Evolutionary conservation across 2,329 filamentous ascomycete genomes (phyloP).

Genomic region (Biscogniauxia mediterranea): DNA sequence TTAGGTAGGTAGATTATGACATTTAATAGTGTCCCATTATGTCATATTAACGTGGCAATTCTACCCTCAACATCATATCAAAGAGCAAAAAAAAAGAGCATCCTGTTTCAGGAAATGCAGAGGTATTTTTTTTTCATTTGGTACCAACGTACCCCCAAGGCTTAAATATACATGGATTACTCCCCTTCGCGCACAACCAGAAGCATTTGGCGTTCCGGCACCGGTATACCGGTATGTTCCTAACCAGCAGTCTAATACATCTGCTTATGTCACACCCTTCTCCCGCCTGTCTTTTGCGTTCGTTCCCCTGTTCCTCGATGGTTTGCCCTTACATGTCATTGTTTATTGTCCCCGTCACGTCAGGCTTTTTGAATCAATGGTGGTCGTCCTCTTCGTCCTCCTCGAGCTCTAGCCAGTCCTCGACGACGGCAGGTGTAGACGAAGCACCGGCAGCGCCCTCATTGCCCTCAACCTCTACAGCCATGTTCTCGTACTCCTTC

Average conservation of each 20-base stretch:
- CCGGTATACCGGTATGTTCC: slow-evolving; percentile 2
- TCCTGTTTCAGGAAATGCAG: slow-evolving; percentile 16
- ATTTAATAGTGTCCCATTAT: too few relatives aligned
- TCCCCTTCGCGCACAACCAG: slow-evolving; percentile 18
- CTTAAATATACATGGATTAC: slow-evolving; percentile 43
- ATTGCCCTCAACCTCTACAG: slow-evolving; percentile 91
- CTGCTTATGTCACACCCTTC: slow-evolving; percentile 10
- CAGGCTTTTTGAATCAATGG: slow-evolving; percentile 42
- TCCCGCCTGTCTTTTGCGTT: slow-evolving; percentile 4
- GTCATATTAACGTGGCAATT: too few relatives aligned
- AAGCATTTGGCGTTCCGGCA: slow-evolving; percentile 4
- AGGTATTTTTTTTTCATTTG: slow-evolving; percentile 25
- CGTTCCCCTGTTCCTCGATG: slow-evolving; percentile 1
- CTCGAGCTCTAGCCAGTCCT: slow-evolving; percentile 84
- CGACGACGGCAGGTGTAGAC: slow-evolving; percentile 55
- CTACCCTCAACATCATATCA: too few relatives aligned
- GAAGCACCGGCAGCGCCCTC: slow-evolving; percentile 60
- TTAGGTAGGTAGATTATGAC: too few relatives aligned
- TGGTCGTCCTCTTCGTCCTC: slow-evolving; percentile 53
- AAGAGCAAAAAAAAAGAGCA: too few relatives aligned
- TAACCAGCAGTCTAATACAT: background rate
- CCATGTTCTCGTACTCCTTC: slow-evolving; percentile 91
- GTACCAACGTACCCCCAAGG: slow-evolving; percentile 25
- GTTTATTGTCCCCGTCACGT: background rate
- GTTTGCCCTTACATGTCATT: slow-evolving; percentile 3